Evolutionary conservation across 2,329 filamentous ascomycete genomes (phyloP).

Genomic region (Paecilomyces sp.): DNA sequence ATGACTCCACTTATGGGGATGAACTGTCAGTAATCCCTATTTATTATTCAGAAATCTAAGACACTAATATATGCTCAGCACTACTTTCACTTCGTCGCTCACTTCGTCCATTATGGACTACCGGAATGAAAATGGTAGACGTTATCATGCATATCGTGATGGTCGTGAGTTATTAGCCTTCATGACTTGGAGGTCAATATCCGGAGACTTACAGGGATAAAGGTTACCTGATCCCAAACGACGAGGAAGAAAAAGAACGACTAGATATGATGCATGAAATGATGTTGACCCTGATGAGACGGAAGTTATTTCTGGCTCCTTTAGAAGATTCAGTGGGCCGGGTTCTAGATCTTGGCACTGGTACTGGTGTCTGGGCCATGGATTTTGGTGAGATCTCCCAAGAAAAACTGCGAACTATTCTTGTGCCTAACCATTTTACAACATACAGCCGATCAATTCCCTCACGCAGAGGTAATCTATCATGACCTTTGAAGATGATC

Average conservation of each 20-base stretch:
- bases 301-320: constrained; percentile 1
- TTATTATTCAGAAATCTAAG: neutral
- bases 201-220: neutral
- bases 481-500: neutral
- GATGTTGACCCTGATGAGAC: neutral
- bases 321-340: neutral
- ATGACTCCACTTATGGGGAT: constrained; percentile 1
- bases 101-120: constrained; percentile 7
- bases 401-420: too few relatives aligned
- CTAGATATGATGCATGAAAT: constrained; percentile 4
- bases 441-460: neutral
- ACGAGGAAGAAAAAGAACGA: constrained; percentile 1
- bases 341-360: constrained; percentile 4
- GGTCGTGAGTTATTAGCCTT: neutral
- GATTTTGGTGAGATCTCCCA: neutral
- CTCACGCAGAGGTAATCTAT: neutral
- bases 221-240: constrained; percentile 6
- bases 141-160: constrained; percentile 23
- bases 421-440: neutral
- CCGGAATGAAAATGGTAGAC: constrained; percentile 25
- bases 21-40: neutral
- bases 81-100: neutral
- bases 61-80: neutral
- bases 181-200: too few relatives aligned
- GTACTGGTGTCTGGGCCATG: constrained; percentile 3